Evolutionary conservation across 208 protist species (phyloP), one percentile per base, ranked within the genome.

Genomic region (Leishmania arabica): DNA sequence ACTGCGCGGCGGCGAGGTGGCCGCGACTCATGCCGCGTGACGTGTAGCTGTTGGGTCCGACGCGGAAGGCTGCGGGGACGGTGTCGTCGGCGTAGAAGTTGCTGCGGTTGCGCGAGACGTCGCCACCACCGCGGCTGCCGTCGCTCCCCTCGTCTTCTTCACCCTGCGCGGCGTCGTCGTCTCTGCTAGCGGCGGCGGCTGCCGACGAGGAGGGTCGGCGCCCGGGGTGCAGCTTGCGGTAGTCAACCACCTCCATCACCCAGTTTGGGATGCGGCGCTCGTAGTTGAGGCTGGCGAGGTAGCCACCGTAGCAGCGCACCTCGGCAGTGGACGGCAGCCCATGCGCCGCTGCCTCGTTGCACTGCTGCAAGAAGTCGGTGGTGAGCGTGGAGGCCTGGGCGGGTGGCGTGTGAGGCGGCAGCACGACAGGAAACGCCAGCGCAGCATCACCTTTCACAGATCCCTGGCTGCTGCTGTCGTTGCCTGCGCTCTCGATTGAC

Each of bases 1-100:
- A 87, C 80, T 96, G 94, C 40, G 94, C 94, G 42, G 94, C 81
- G 49, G 92, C 92, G 68, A 97, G 92, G 82, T 97, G 94, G 45
- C 94, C 94, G 24, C 94, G 91, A 75, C 91, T 95, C 71, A 97
- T 77, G 17, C 91, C 90, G 72, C 84, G 78, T 65, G 53, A 77
- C 47, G 77, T 81, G 85, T 97, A 97, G 75, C 88, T 85, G 37
- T 81, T 77, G 0, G 92, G 84, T 2, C 74, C 60, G 9, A 95
- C 90, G n/a, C 92, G 94, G 78, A 96, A 97, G 19, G 83, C 37
- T 5, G 82, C 56, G 0, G 90, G 90, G 5, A 96, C 91, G 8
- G 83, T 89, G 66, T 78, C 40, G 81, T 96, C 92, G 0, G 91
- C 87, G 86, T 92, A 95, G 84, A 97, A 97, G 60, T 62, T 75